phyloP scores from a whole-genome alignment of 495 filamentous ascomycete genomes.

The Thozetella sp. region DNA sequence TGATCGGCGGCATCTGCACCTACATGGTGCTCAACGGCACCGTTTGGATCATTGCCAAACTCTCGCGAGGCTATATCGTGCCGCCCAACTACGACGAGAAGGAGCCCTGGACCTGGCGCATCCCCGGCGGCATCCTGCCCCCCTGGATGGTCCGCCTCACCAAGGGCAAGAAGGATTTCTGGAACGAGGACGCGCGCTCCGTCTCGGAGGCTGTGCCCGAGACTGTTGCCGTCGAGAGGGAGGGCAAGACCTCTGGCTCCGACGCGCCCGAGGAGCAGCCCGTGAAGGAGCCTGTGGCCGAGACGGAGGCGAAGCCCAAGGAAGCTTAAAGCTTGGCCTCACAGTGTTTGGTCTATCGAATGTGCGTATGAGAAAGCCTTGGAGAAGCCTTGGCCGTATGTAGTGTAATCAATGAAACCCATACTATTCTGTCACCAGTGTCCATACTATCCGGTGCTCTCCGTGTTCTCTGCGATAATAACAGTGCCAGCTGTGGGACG shows the following conservation, averaged over 20 bases:
- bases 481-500: too few relatives aligned
- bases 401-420: too few relatives aligned
- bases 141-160: slow-evolving; percentile 64
- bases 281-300: slow-evolving; percentile 1
- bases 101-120: slow-evolving; percentile 72
- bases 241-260: background rate
- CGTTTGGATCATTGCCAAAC: slow-evolving; percentile 65
- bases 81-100: slow-evolving; percentile 72
- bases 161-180: slow-evolving; percentile 70
- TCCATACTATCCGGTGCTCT: too few relatives aligned
- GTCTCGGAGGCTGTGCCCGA: slow-evolving; percentile 7
- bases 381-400: too few relatives aligned
- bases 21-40: slow-evolving; percentile 70
- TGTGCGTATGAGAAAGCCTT: too few relatives aligned
- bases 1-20: slow-evolving; percentile 73
- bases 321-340: too few relatives aligned
- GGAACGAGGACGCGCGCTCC: slow-evolving; percentile 42
- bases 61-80: slow-evolving; percentile 66
- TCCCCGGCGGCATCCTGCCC: slow-evolving; percentile 69
- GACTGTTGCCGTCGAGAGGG: background rate
- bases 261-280: background rate
- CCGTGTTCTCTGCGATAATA: too few relatives aligned
- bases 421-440: too few relatives aligned
- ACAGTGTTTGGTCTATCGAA: too few relatives aligned
- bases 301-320: too few relatives aligned